Percentiles rank a stretch among this genome's conserved stretches.
phyloP scores from a whole-genome alignment of 306 rosid genomes.

The Macrotyloma uniflorum region DNA sequence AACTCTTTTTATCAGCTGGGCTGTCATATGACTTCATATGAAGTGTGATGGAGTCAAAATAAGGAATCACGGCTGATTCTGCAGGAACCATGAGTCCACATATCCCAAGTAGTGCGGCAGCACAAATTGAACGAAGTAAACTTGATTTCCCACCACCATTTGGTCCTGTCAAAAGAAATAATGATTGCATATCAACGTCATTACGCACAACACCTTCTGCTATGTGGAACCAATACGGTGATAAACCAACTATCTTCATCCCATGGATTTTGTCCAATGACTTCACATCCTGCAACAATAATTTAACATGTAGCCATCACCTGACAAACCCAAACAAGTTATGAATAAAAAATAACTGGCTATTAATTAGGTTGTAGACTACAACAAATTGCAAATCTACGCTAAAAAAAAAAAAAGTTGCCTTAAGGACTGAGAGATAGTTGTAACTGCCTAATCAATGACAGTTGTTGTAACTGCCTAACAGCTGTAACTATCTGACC shows the following conservation, averaged over 20 bases:
- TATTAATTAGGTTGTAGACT: background rate
- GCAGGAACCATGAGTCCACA: constrained; percentile 98
- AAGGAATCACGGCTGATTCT: constrained; percentile 80
- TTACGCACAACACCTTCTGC: constrained; percentile 87
- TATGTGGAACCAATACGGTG: constrained; percentile 91
- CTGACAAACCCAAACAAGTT: constrained; percentile 7
- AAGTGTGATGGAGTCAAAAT: constrained; percentile 83
- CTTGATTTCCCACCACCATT: constrained; percentile 99
- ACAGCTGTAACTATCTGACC: too few species aligned
- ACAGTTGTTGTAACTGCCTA: too few species aligned
- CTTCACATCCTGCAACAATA: constrained; percentile 57
- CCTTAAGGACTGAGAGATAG: background rate
- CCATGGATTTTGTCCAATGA: constrained; percentile 42
- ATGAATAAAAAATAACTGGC: constrained; percentile 5
- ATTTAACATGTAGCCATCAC: constrained; percentile 31
- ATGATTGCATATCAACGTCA: constrained; percentile 83
- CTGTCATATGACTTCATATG: constrained; percentile 98
- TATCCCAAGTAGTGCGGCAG: constrained; percentile 87
- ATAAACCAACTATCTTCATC: constrained; percentile 79
- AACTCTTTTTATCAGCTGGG: constrained; percentile 96
- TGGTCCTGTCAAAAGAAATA: constrained; percentile 94
- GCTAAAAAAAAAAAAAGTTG: background rate
- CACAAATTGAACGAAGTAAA: constrained; percentile 89
- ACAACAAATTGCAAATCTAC: constrained; percentile 8
- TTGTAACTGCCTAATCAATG: too few species aligned